Base-by-base conservation (phyloP, 148 eudicot genomes). In the Silene conica region DNA sequence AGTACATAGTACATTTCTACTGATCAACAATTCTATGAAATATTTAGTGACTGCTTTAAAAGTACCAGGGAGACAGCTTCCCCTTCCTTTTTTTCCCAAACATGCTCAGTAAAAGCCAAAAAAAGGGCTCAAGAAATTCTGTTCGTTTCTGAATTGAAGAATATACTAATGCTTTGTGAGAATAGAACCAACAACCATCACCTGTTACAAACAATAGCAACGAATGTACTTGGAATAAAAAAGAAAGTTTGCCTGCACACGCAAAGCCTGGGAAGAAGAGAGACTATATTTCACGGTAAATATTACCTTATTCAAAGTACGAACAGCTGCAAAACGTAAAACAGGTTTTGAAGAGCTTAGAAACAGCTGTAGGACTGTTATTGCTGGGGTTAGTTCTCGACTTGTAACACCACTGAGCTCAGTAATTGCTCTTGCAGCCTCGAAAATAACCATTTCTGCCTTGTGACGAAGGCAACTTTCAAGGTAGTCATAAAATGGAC, bases 371-470 rank as follows among this genome's bases (percentile, higher is more conserved):
- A 95, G 81, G 16, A 95, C 98, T 73, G 98, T 95, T 70, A 95
- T 90, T 61, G 98, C 97, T 62, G 98, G 98, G 76, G 96, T 95
- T 72, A 95, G 73, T 74, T 95, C 98, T 76, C 98, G 85, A 77
- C 86, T 87, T 76, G 98, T 90, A 23, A 95, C 97, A 34, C 90
- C 91, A 78, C 73, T 95, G 74, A 95, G 86, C 80, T 92, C 98
- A 7, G 98, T 95, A 67, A 95, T 95, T 70, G 98, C 98, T 80
- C 97, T 92, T 41, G 98, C 96, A 74, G 98, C 92, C 82, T 95
- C 98, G 75, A 95, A 92, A 69, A 92, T 90, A 70, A 95, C 98
- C 98, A 95, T 95, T 83, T 95, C 98, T 80, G 98, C 98, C 87
- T 95, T 95, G 79, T 95, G 96, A 46, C 98, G 98, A 34, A 95